These are phyloP conservation scores for Sutorius eximius DNA, from an alignment of 1,284 basidiomycete genomes.

Conservation along the genomic window DNA sequence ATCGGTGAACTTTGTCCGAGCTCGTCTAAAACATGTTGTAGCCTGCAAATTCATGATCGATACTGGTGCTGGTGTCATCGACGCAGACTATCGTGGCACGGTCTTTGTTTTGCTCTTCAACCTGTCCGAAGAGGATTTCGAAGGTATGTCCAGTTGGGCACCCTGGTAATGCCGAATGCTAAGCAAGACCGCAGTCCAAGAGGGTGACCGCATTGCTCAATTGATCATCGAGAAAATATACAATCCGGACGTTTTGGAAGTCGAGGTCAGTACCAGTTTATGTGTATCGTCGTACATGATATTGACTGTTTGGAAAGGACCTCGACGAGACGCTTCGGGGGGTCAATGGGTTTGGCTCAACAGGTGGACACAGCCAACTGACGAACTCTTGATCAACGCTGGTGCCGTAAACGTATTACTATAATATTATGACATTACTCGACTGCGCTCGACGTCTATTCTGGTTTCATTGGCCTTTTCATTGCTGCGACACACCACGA, in stretches of 20 bases:
- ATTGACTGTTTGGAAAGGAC: constrained; percentile 46
- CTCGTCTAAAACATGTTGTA: constrained; percentile 34
- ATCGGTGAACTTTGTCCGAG: not conserved
- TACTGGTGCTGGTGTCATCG: constrained; percentile 95
- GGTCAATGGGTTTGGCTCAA: constrained; percentile 91
- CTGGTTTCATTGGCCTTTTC: not conserved
- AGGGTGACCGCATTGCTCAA: constrained; percentile 93
- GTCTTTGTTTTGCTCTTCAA: constrained; percentile 97
- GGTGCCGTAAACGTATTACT: not conserved
- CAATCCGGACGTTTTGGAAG: constrained; percentile 83
- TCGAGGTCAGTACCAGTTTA: constrained; percentile 58
- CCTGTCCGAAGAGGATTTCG: constrained; percentile 83
- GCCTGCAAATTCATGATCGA: constrained; percentile 97
- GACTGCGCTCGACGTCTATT: not conserved
- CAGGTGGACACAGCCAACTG: constrained; percentile 72
- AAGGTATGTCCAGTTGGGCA: constrained; percentile 52
- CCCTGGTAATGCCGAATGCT: not conserved
- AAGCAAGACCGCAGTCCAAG: constrained; percentile 59
- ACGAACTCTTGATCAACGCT: constrained; percentile 14
- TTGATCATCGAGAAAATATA: constrained; percentile 90
- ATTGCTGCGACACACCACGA: constrained; percentile 4
- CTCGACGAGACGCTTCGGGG: constrained; percentile 86
- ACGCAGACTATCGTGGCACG: constrained; percentile 92
- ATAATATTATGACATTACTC: not conserved
- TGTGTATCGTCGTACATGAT: not conserved